phyloP scores from a whole-genome alignment of 805 yeast genomes.

The Saturnispora ahearnii region DNA sequence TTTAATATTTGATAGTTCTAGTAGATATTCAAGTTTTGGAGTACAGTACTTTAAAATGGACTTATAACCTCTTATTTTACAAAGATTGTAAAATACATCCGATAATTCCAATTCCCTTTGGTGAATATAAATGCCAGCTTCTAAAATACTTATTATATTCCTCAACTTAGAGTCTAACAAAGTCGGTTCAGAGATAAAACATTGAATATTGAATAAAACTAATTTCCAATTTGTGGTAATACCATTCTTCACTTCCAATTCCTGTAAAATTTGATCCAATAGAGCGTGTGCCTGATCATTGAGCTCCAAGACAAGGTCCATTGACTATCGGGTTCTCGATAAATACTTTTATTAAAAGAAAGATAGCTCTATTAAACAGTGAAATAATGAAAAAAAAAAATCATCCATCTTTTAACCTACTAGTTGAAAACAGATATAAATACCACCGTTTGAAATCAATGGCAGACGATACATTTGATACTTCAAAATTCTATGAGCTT shows the following conservation, averaged over 20 bases:
- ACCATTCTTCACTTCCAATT: background rate
- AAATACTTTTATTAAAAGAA: background rate
- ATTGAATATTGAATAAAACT: background rate
- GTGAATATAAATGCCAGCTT: background rate
- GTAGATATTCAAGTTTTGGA: background rate
- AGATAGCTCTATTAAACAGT: background rate
- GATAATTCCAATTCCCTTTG: background rate
- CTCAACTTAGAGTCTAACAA: background rate
- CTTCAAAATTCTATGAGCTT: conserved; percentile 12
- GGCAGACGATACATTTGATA: conserved; percentile 11
- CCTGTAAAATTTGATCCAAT: background rate
- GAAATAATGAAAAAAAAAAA: background rate
- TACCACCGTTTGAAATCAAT: background rate
- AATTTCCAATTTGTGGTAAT: background rate
- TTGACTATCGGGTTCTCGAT: background rate
- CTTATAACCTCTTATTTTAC: conserved; percentile 1
- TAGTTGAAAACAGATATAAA: background rate
- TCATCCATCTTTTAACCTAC: background rate
- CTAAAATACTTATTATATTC: background rate
- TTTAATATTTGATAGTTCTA: background rate
- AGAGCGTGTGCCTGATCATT: background rate
- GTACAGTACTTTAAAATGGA: background rate
- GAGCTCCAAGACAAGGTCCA: background rate
- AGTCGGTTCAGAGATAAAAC: background rate
- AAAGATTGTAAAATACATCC: background rate